Evolutionary conservation across 2,329 filamentous ascomycete genomes (phyloP), one percentile per base, ranked within the genome.

Genomic region (Capronia coronata): DNA sequence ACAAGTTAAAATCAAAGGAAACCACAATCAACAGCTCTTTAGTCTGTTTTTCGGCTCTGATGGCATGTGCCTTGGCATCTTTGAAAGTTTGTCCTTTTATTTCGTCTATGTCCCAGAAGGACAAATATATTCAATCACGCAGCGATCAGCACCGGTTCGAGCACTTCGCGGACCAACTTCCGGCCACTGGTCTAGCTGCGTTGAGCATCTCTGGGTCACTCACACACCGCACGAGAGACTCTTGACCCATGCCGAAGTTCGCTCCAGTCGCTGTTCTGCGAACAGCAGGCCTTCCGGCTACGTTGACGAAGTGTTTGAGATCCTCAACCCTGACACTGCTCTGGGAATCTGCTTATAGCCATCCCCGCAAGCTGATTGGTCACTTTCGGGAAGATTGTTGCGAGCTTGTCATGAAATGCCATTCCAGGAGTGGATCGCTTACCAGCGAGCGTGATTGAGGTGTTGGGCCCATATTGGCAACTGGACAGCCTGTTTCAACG

Each of bases 281-380:
- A n/a, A n/a, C n/a, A n/a, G n/a, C n/a, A n/a, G n/a, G n/a, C n/a
- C n/a, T n/a, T n/a, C n/a, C n/a, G n/a, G n/a, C n/a, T n/a, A n/a
- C n/a, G n/a, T n/a, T n/a, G n/a, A n/a, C n/a, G n/a, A n/a, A n/a
- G n/a, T n/a, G n/a, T n/a, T n/a, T n/a, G n/a, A n/a, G n/a, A n/a
- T n/a, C 13, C 6, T 35, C 16, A 13, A 14, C 13, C 25, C 25
- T 27, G 5, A 23, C 8, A 18, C 22, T 23, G n/a, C 22, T 29
- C 34, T 16, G 22, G 22, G 10, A 5, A 10, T 27, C 23, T 5
- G 5, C 23, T 10, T 10, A 10, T 27, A 13, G 18, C 23, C 37
- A 19, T 41, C 16, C 25, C n/a, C 23, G 23, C 25, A 16, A 16
- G n/a, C 13, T 48, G 45, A 48, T 48, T 48, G 45, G 45, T 18